Conservation (phyloP, 2,329 filamentous ascomycete genomes). For the Bipolaris sorokiniana region DNA sequence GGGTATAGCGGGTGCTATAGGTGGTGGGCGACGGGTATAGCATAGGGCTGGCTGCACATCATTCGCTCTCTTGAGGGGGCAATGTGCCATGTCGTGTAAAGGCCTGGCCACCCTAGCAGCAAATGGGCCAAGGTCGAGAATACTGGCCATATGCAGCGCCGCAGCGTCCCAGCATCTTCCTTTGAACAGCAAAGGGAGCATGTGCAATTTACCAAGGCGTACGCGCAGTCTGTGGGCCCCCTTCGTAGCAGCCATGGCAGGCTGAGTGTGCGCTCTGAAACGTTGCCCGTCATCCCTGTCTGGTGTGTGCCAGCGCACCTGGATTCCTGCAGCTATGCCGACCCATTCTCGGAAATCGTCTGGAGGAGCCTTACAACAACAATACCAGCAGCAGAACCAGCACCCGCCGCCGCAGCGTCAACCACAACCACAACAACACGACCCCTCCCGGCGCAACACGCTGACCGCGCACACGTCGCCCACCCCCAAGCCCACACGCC, state of each 20-base stretch:
- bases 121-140: slow-evolving; percentile 13
- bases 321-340: slow-evolving; percentile 22
- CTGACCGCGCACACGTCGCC: slow-evolving; percentile 23
- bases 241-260: slow-evolving; percentile 30
- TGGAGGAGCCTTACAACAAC: slow-evolving; percentile 21
- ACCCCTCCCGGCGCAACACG: slow-evolving; percentile 10
- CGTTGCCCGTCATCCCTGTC: slow-evolving; percentile 26
- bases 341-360: slow-evolving; percentile 25
- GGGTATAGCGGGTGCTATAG: slow-evolving; percentile 1
- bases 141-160: slow-evolving; percentile 18
- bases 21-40: neutral
- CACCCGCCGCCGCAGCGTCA: neutral
- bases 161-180: slow-evolving; percentile 15
- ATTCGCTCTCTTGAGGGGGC: slow-evolving; percentile 14
- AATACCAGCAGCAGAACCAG: neutral
- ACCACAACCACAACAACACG: slow-evolving; percentile 13
- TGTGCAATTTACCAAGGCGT: slow-evolving; percentile 20
- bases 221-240: slow-evolving; percentile 23
- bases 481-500: slow-evolving; percentile 24
- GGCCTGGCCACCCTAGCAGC: slow-evolving; percentile 20
- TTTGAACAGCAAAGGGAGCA: slow-evolving; percentile 16
- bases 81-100: slow-evolving; percentile 23
- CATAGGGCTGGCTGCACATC: slow-evolving; percentile 13
- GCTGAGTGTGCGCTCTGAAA: slow-evolving; percentile 23
- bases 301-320: slow-evolving; percentile 28